Evolutionary conservation across 768 basidiomycete species (phyloP), one percentile per base, ranked within the genome.

Genomic region (Termitomyces heimii): DNA sequence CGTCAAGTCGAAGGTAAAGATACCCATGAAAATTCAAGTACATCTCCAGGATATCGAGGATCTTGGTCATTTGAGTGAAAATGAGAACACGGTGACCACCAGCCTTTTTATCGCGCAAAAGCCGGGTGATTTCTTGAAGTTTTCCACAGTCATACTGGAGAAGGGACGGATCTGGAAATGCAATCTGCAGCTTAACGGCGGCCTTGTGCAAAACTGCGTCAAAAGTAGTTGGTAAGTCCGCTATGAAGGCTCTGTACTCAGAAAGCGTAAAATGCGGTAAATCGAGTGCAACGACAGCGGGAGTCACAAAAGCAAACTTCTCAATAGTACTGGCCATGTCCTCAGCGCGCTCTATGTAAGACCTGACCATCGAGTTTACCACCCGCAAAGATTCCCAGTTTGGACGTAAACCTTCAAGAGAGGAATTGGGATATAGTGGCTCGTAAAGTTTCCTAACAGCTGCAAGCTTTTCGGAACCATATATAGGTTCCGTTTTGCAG

Each of bases 111-210:
- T 90, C 83, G 45, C 92, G 83, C 10, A 98, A 77, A 28, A 98
- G 75, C 26, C 73, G 75, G n/a, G 85, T 82, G 8, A 98, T 82
- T 56, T 85, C 81, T 65, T 97, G 95, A 13, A 98, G 80, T 67
- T 98, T 98, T 45, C 95, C 95, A 65, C 95, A 97, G 69, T 98
- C 95, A 68, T 94, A 97, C 67, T 97, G 94, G 7, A 97, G 77
- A 32, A 96, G 77, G 4, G 86, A 91, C 0, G 88, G 83, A 63
- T 95, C 92, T 0, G 95, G 95, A 69, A 98, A 97, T 1, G 93
- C 94, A 54, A 98, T 92, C 63, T 94, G 92, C 31, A 93, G 78
- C 67, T 92, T 93, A 62, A 94, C 92, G 42, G 80, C 83, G 1
- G 87, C 72, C 26, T 74, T 79, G 67, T 97, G 94, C 12, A 97